These are phyloP conservation scores for Pueraria montana DNA, from an alignment of 306 rosid genomes.

Conservation along the genomic window DNA sequence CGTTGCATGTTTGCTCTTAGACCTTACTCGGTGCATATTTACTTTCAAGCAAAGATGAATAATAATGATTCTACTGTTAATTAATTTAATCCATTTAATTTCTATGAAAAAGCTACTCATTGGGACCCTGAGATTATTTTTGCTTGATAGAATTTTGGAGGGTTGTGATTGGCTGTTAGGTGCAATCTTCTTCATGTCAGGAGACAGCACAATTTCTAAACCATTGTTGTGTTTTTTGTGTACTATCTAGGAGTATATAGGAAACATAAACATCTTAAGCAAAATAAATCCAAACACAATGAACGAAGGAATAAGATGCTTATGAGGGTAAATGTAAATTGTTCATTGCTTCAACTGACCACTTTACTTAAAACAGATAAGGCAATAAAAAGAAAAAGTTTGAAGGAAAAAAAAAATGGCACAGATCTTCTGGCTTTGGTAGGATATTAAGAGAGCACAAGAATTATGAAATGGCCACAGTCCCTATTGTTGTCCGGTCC, in stretches of 20 bases:
- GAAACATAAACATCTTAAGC: not conserved
- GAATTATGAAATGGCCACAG: conserved; percentile 45
- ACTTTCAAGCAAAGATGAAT: no score
- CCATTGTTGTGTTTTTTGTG: not conserved
- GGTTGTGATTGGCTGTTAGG: not conserved
- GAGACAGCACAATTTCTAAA: not conserved
- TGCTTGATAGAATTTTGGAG: no score
- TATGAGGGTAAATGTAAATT: conserved; percentile 40
- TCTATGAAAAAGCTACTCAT: not conserved
- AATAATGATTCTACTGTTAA: no score
- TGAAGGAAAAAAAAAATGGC: conserved; percentile 18
- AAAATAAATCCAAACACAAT: not conserved
- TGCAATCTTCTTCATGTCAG: not conserved
- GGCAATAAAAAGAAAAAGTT: conserved; percentile 34
- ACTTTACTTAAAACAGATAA: conserved; percentile 46
- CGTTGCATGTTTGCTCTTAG: no score
- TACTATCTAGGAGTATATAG: not conserved
- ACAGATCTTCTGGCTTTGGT: conserved; percentile 56
- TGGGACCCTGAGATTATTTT: not conserved
- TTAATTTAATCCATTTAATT: not conserved
- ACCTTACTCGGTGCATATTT: no score
- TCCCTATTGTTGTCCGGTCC: conserved; percentile 48
- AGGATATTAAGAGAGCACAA: conserved; percentile 55
- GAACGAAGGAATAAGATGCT: conserved; percentile 17
- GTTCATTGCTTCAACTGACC: conserved; percentile 54